phyloP scores from a whole-genome alignment of 495 filamentous ascomycete genomes.

The Xylaria intraflava region DNA sequence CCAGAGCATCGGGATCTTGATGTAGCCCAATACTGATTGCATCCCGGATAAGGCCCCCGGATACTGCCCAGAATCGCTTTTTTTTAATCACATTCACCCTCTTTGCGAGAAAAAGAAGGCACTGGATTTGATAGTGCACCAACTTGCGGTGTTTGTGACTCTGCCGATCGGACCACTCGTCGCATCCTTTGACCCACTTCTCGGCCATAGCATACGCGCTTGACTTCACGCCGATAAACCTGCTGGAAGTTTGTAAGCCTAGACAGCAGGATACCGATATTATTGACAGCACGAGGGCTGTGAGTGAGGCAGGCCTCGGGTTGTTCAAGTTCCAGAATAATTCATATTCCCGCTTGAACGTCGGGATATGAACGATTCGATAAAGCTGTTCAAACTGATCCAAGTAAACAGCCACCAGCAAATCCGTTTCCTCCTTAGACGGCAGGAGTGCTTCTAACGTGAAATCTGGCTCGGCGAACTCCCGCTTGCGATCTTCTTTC shows the following conservation, averaged over 20 bases:
- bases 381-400: slow-evolving; percentile 42
- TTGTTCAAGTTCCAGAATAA: slow-evolving; percentile 35
- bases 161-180: slow-evolving; percentile 23
- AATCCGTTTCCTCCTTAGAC: slow-evolving; percentile 39
- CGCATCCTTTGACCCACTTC: slow-evolving; percentile 27
- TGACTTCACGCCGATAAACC: slow-evolving; percentile 27
- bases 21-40: slow-evolving; percentile 27
- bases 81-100: slow-evolving; percentile 27
- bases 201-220: slow-evolving; percentile 24
- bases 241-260: slow-evolving; percentile 49
- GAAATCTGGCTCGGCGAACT: slow-evolving; percentile 17
- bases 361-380: slow-evolving; percentile 53
- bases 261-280: slow-evolving; percentile 47
- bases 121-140: slow-evolving; percentile 30
- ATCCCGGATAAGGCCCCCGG: slow-evolving; percentile 24
- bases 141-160: slow-evolving; percentile 29
- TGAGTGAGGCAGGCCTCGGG: slow-evolving; percentile 38
- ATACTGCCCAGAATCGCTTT: slow-evolving; percentile 30
- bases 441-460: slow-evolving; percentile 37
- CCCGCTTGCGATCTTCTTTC: slow-evolving; percentile 32
- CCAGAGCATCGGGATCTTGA: slow-evolving; percentile 23
- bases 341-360: slow-evolving; percentile 39
- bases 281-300: slow-evolving; percentile 35
- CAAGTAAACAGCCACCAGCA: slow-evolving; percentile 41
- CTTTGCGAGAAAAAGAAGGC: slow-evolving; percentile 30